These are phyloP conservation scores for Calendula officinalis DNA, from an alignment of 129 eudicot genomes.

Conservation along the genomic window DNA sequence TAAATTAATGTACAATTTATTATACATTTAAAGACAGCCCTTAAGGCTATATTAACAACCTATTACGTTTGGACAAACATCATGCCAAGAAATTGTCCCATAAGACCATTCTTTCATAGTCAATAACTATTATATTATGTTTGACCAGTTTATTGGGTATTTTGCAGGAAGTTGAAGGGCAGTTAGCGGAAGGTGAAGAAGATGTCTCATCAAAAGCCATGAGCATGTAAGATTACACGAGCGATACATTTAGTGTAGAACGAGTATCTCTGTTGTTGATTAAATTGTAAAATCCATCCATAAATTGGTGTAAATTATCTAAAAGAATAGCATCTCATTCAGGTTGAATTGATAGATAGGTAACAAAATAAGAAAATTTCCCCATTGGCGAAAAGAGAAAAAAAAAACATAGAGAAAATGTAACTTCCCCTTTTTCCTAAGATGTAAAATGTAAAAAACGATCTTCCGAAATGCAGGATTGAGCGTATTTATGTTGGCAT, in stretches of 20 bases:
- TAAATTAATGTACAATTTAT: no score
- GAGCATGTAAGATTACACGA: slow-evolving; percentile 55
- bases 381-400: no score
- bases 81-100: no score
- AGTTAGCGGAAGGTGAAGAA: slow-evolving; percentile 22
- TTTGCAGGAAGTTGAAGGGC: slow-evolving; percentile 51
- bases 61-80: no score
- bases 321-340: slow-evolving; percentile 26
- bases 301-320: slow-evolving; percentile 34
- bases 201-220: slow-evolving; percentile 66
- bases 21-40: no score
- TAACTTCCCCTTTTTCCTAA: slow-evolving; percentile 8
- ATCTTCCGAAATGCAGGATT: not conserved
- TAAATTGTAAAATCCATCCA: slow-evolving; percentile 28
- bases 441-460: slow-evolving; percentile 7
- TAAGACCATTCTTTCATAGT: not conserved
- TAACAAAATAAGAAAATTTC: slow-evolving; percentile 6
- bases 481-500: not conserved
- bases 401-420: slow-evolving; percentile 11
- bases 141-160: slow-evolving; percentile 11
- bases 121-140: not conserved
- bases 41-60: no score
- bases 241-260: slow-evolving; percentile 9
- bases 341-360: slow-evolving; percentile 22
- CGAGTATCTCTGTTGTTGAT: slow-evolving; percentile 12